Conservation (phyloP, 1,139 yeast genomes). For the Ogataea hybrid region DNA sequence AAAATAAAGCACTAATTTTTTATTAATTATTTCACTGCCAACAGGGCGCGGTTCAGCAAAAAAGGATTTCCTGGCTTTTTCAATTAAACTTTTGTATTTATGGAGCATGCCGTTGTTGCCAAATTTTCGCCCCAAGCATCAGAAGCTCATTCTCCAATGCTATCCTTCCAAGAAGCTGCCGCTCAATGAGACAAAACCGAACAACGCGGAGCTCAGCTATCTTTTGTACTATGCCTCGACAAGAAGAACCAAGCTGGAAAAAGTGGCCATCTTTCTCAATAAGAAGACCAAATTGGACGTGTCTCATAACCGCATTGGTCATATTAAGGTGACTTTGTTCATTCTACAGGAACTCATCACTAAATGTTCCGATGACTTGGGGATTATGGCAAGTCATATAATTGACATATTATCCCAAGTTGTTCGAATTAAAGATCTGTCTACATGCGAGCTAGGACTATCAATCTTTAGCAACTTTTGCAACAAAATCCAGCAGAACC, state of each 20-base stretch:
- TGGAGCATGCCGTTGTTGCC: constrained; percentile 19
- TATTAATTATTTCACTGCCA: constrained; percentile 1
- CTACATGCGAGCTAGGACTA: constrained; percentile 51
- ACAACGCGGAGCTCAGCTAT: constrained; percentile 86
- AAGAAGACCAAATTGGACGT: constrained; percentile 66
- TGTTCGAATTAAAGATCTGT: constrained; percentile 50
- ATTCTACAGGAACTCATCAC: constrained; percentile 68
- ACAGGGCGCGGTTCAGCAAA: constrained; percentile 6
- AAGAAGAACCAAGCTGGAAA: constrained; percentile 81
- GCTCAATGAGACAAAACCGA: constrained; percentile 76
- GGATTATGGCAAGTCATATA: constrained; percentile 69
- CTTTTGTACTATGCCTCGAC: constrained; percentile 90
- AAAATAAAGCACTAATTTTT: not conserved
- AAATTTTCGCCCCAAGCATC: constrained; percentile 65
- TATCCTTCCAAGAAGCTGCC: constrained; percentile 75
- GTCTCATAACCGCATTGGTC: constrained; percentile 64
- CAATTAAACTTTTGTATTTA: not conserved
- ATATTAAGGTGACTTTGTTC: constrained; percentile 76
- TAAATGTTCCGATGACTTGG: constrained; percentile 78
- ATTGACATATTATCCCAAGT: constrained; percentile 46
- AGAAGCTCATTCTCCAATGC: constrained; percentile 83
- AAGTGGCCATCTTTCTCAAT: constrained; percentile 71
- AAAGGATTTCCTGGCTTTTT: constrained; percentile 11
- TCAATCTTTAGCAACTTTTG: constrained; percentile 61
- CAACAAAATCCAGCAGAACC: constrained; percentile 57